Evolutionary conservation across 768 basidiomycete genomes (phyloP).

Genomic region (Rhodotorula taiwanensis): DNA sequence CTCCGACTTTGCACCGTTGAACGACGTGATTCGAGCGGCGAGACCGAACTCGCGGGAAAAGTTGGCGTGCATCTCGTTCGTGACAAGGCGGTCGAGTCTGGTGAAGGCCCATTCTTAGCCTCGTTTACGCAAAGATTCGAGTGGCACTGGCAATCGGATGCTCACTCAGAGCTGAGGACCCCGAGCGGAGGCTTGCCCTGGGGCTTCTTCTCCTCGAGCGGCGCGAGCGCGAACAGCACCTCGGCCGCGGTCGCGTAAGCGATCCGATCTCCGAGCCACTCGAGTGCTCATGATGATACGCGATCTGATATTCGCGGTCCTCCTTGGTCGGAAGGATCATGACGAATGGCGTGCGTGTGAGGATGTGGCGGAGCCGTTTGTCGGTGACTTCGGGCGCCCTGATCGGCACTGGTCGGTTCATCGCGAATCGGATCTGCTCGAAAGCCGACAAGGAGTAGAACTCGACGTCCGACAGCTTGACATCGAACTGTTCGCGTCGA

Average conservation of each 20-base stretch:
- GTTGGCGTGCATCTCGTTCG: not conserved
- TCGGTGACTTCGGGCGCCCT: no score
- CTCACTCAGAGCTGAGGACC: not conserved
- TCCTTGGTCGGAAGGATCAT: not conserved
- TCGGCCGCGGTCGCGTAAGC: not conserved
- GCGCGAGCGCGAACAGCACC: not conserved
- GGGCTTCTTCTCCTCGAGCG: not conserved
- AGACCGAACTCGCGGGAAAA: not conserved
- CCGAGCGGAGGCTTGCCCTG: not conserved
- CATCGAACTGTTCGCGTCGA: no score
- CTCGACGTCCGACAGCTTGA: no score
- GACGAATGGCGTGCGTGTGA: no score
- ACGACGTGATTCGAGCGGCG: not conserved
- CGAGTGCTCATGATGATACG: conserved; percentile 15
- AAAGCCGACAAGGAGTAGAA: no score
- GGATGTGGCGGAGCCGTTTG: no score
- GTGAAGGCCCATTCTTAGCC: no score
- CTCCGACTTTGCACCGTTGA: no score
- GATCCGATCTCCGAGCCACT: conserved; percentile 10
- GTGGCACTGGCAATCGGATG: not conserved
- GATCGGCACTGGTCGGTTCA: no score
- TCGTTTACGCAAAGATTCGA: no score
- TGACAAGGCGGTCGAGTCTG: not conserved
- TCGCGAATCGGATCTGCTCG: no score
- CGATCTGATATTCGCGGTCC: not conserved